These are phyloP conservation scores for Melampsora americana DNA, from an alignment of 1,284 basidiomycete genomes.

Conservation along the genomic window DNA sequence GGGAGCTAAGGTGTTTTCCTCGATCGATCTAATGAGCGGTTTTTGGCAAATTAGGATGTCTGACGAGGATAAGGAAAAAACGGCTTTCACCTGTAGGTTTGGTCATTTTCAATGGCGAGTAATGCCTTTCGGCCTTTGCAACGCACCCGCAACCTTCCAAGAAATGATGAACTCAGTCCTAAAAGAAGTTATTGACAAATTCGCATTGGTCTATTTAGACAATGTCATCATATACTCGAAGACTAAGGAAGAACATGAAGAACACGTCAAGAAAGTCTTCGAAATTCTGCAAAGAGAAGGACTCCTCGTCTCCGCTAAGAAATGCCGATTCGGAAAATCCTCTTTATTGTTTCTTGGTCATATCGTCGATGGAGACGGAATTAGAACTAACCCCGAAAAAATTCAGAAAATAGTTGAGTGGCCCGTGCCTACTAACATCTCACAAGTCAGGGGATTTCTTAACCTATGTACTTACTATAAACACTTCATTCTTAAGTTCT, in stretches of 20 bases:
- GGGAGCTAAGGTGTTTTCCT: not conserved
- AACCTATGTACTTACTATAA: constrained; percentile 21
- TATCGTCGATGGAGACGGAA: not conserved
- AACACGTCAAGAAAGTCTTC: constrained; percentile 5
- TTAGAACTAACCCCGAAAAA: not conserved
- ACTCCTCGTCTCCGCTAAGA: not conserved
- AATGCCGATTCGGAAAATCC: not conserved
- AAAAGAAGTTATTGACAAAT: constrained; percentile 10
- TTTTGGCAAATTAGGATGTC: constrained; percentile 5
- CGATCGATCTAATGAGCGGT: constrained; percentile 1
- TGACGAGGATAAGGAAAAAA: not conserved
- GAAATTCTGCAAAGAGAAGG: constrained; percentile 1
- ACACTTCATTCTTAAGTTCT: constrained; percentile 4
- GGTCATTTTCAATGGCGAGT: constrained; percentile 51
- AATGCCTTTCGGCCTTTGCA: too few species aligned
- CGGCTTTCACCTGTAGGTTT: not conserved
- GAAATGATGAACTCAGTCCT: constrained; percentile 50
- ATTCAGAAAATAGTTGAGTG: not conserved
- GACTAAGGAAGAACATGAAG: not conserved
- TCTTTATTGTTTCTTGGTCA: constrained; percentile 6
- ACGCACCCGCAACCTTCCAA: too few species aligned
- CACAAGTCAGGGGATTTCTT: constrained; percentile 15
- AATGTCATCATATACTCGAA: constrained; percentile 12
- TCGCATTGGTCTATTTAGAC: constrained; percentile 10
- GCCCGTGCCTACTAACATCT: constrained; percentile 3